These are phyloP conservation scores for Globisporangium megalacanthum DNA, from an alignment of 352 stramenopile species.

Conservation along the genomic window DNA sequence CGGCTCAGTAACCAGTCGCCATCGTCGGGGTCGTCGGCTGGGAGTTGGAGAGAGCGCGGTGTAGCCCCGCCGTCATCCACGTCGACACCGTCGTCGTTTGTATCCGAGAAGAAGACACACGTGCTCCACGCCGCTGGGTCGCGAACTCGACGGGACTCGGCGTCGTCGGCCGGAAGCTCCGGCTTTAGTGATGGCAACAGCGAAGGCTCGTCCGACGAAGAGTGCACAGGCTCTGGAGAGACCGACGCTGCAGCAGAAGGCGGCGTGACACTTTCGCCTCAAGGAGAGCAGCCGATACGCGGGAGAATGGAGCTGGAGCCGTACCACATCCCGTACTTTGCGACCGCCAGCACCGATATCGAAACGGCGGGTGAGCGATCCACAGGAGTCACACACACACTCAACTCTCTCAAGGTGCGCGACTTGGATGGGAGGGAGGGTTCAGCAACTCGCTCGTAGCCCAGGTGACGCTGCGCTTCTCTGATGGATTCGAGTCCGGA, in stretches of 20 bases:
- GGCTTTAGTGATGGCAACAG: conserved; percentile 8
- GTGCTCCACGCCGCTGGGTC: not conserved
- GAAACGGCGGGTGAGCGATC: not conserved
- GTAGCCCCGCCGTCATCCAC: conserved; percentile 13
- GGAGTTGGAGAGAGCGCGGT: conserved; percentile 10
- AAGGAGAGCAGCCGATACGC: not conserved
- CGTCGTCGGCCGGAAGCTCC: conserved; percentile 13
- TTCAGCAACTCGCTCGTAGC: not conserved
- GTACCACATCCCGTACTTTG: conserved; percentile 31
- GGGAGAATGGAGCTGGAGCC: conserved; percentile 17
- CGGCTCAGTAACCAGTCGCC: conserved; percentile 8
- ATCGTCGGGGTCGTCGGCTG: conserved; percentile 2
- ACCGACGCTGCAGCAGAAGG: not conserved
- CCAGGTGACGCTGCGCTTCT: too few relatives aligned
- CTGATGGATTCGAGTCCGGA: not conserved
- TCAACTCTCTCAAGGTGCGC: conserved; percentile 3
- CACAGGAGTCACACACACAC: not conserved
- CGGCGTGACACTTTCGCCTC: not conserved
- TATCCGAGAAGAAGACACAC: conserved; percentile 4
- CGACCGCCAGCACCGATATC: not conserved
- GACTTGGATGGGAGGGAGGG: not conserved
- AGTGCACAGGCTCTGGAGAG: not conserved
- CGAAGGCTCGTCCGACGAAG: conserved; percentile 1
- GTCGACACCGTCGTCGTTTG: conserved; percentile 17
- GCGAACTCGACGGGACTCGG: conserved; percentile 3